Percentiles rank a stretch among this genome's conserved stretches.
These are phyloP conservation scores for Dictyostelium firmibasis DNA, from an alignment of 78 protist species.

Conservation along the genomic window DNA sequence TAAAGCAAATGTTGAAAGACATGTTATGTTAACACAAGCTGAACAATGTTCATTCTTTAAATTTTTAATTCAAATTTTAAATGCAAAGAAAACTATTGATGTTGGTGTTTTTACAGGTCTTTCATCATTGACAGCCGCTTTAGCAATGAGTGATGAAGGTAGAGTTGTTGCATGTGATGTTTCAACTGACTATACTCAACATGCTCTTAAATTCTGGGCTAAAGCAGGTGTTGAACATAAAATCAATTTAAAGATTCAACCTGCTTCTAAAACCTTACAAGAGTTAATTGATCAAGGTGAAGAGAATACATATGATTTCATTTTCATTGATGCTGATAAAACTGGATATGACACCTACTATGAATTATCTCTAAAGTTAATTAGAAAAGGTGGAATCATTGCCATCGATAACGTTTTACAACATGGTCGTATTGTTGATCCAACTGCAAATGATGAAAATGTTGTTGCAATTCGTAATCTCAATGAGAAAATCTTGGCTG, in stretches of 20 bases:
- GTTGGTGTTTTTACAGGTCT: conserved; percentile 87
- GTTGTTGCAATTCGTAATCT: conserved; percentile 57
- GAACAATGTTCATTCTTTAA: conserved; percentile 39
- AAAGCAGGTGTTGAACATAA: conserved; percentile 83
- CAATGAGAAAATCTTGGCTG: conserved; percentile 54
- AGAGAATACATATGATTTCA: conserved; percentile 81
- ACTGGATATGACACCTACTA: conserved; percentile 75
- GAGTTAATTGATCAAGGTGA: conserved; percentile 51
- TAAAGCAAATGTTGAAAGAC: background rate
- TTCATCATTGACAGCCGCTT: conserved; percentile 70
- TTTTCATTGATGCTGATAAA: conserved; percentile 91
- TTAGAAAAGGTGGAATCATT: conserved; percentile 84
- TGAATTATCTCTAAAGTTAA: conserved; percentile 71
- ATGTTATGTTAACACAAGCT: background rate
- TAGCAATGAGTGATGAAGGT: conserved; percentile 85
- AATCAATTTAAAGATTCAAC: conserved; percentile 76
- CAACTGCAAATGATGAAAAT: background rate
- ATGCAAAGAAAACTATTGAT: conserved; percentile 78
- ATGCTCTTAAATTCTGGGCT: conserved; percentile 61
- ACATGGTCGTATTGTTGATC: conserved; percentile 42
- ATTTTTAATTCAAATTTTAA: conserved; percentile 38
- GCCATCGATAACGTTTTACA: conserved; percentile 81
- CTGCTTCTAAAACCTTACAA: conserved; percentile 79
- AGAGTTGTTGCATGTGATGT: conserved; percentile 78
- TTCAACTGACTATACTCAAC: conserved; percentile 72